These are phyloP conservation scores for Phlebiopsis flavidoalba DNA, from an alignment of 768 basidiomycete species.

Conservation along the genomic window DNA sequence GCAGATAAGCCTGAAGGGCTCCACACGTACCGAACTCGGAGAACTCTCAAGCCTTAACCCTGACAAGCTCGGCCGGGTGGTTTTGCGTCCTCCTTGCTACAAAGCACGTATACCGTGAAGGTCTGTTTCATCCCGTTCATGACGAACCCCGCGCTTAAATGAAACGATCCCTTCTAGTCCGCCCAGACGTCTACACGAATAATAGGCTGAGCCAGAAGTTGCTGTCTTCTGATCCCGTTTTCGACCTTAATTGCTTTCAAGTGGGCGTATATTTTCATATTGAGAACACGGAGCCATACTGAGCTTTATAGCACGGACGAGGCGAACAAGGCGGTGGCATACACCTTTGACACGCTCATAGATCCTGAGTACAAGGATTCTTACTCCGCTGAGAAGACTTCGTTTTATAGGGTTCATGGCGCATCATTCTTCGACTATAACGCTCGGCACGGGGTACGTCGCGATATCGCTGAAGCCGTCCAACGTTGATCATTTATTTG, in stretches of 20 bases:
- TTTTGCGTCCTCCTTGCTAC: slow-evolving; percentile 37
- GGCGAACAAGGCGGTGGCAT: not conserved
- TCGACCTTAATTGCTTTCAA: not conserved
- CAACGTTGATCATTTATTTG: too few species aligned
- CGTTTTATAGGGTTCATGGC: not conserved
- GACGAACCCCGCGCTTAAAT: too few species aligned
- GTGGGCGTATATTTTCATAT: not conserved
- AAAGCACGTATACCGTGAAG: slow-evolving; percentile 37
- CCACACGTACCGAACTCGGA: slow-evolving; percentile 29
- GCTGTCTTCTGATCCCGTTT: not conserved
- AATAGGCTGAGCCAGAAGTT: slow-evolving; percentile 21
- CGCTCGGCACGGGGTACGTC: not conserved
- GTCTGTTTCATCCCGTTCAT: not conserved
- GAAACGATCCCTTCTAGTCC: slow-evolving; percentile 17
- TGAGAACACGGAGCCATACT: not conserved
- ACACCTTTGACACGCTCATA: not conserved
- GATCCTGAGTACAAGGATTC: not conserved
- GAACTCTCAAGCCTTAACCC: slow-evolving; percentile 26
- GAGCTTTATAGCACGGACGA: not conserved
- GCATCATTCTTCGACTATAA: not conserved
- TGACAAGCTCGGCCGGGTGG: slow-evolving; percentile 32
- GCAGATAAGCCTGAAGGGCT: slow-evolving; percentile 31
- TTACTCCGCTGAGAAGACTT: not conserved
- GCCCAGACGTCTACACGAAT: slow-evolving; percentile 28
- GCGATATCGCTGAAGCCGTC: not conserved